These are phyloP conservation scores for Ananas comosus DNA, from an alignment of 176 grass and related monocot genomes.

Conservation along the genomic window DNA sequence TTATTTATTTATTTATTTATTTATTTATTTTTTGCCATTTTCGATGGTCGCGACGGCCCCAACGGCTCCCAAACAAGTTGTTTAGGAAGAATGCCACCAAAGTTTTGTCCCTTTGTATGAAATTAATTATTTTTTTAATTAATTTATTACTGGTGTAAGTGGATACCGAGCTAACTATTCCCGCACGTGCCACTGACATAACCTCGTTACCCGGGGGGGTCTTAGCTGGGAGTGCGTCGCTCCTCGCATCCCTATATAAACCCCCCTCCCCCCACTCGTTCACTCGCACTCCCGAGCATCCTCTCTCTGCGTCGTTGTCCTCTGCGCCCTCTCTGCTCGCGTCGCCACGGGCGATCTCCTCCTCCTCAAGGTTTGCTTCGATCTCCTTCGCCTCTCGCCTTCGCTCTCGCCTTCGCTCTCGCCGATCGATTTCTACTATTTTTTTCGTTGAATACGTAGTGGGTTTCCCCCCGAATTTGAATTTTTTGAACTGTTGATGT, in stretches of 20 bases:
- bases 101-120: no score
- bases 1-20: no score
- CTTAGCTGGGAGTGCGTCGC: neutral
- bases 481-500: conserved; percentile 1
- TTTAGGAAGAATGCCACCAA: no score
- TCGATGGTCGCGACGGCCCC: no score
- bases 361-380: neutral
- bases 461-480: neutral
- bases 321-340: neutral
- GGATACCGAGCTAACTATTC: neutral
- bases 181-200: neutral
- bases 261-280: neutral
- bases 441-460: neutral
- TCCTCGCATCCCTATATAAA: neutral
- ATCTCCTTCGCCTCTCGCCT: neutral
- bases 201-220: neutral
- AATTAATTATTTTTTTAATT: no score
- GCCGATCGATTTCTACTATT: neutral
- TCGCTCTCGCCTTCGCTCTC: neutral
- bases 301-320: neutral
- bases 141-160: no score
- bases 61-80: no score
- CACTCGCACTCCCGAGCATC: no score
- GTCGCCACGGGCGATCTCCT: neutral
- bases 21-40: no score